Conservation (phyloP, 139 green algal genomes). For the Yamagishiella unicocca region DNA sequence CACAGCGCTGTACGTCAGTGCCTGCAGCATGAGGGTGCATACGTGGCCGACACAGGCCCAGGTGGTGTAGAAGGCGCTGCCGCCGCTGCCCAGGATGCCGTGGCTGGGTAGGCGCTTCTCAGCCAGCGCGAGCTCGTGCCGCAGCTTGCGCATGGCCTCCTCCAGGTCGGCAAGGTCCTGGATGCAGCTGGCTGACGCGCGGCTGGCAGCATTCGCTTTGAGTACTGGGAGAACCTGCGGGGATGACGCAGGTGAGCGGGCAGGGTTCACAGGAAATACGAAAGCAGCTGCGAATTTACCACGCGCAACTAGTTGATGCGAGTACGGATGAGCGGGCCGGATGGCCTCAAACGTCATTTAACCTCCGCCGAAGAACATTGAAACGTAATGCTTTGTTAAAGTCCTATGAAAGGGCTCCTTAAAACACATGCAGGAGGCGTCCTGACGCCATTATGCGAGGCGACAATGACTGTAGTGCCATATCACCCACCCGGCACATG, state of each 20-base stretch:
- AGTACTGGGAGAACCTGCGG: not conserved
- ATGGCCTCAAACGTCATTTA: too few relatives aligned
- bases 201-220: not conserved
- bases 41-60: conserved; percentile 24
- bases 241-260: not conserved
- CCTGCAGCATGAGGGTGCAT: conserved; percentile 17
- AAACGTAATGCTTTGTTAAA: too few relatives aligned
- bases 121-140: conserved; percentile 26
- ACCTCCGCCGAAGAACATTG: too few relatives aligned
- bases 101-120: conserved; percentile 34
- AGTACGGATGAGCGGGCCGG: too few relatives aligned
- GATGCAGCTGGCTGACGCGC: not conserved
- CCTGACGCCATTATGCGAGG: too few relatives aligned
- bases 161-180: conserved; percentile 39
- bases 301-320: too few relatives aligned
- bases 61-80: not conserved
- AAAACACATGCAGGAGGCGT: too few relatives aligned
- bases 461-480: too few relatives aligned
- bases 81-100: not conserved
- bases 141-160: conserved; percentile 35
- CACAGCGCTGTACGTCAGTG: not conserved
- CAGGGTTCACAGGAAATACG: too few relatives aligned
- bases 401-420: too few relatives aligned
- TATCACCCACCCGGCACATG: conserved; percentile 12
- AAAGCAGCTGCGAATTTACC: too few relatives aligned